A percentile compares a stretch with the other conserved stretches of the same genome.
Conservation (phyloP, 2,329 filamentous ascomycete species). For the Fusarium nodosum region DNA sequence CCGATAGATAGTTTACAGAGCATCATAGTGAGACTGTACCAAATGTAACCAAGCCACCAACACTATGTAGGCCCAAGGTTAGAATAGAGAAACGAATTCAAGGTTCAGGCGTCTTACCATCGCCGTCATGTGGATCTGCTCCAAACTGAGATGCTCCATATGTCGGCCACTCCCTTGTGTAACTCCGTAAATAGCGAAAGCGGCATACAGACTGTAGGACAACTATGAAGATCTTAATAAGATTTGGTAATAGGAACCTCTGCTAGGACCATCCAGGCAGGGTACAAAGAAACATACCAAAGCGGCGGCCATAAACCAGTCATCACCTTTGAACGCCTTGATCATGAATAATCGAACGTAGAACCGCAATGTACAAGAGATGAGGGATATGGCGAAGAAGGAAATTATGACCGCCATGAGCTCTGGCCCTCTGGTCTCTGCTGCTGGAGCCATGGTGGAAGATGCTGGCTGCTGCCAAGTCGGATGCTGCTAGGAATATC, state of each 20-base stretch:
- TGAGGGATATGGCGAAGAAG: slow-evolving; percentile 45
- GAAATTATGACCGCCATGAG: slow-evolving; percentile 52
- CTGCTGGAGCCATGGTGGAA: slow-evolving; percentile 13
- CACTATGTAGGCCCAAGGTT: slow-evolving; percentile 22
- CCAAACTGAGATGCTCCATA: slow-evolving; percentile 45
- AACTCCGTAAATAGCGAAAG: slow-evolving; percentile 47
- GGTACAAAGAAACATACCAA: slow-evolving; percentile 39
- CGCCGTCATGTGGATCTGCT: slow-evolving; percentile 49
- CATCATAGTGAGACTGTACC: slow-evolving; percentile 48
- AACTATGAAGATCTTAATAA: slow-evolving; percentile 46
- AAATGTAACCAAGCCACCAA: slow-evolving; percentile 51
- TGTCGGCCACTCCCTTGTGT: slow-evolving; percentile 55
- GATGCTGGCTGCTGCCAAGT: background rate
- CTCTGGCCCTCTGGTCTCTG: slow-evolving; percentile 50
- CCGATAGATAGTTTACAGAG: slow-evolving; percentile 54
- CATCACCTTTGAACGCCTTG: slow-evolving; percentile 54
- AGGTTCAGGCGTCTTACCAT: slow-evolving; percentile 44
- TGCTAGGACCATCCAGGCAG: background rate
- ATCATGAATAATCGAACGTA: slow-evolving; percentile 54
- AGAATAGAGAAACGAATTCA: background rate
- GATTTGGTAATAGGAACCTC: background rate
- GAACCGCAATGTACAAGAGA: slow-evolving; percentile 49
- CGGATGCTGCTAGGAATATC: background rate
- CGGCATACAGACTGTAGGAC: slow-evolving; percentile 23
- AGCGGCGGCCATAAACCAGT: slow-evolving; percentile 55